A percentile compares a stretch with the other conserved stretches of the same genome.
Evolutionary conservation across 345 rosid genomes (phyloP).

Genomic region (Hypericum perforatum): DNA sequence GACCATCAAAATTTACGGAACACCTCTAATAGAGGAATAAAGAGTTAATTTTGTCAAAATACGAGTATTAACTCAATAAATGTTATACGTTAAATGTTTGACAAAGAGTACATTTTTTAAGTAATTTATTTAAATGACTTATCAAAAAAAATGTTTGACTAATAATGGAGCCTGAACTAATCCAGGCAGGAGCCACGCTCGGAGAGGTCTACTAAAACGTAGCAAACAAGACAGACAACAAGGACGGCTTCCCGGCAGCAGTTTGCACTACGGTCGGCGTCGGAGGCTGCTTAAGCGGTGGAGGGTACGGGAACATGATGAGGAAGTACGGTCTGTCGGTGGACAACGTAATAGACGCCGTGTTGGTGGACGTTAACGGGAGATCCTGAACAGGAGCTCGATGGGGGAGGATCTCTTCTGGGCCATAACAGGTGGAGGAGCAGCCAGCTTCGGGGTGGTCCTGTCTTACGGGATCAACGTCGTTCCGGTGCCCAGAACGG

Average conservation of each 20-base stretch:
- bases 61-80: too few species aligned
- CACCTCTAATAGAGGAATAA: too few species aligned
- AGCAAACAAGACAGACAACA: conserved; percentile 6
- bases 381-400: conserved; percentile 1
- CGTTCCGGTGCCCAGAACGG: conserved; percentile 7
- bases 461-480: conserved; percentile 7
- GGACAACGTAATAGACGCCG: conserved; percentile 4
- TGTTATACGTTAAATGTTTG: too few species aligned
- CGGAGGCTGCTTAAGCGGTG: conserved; percentile 8
- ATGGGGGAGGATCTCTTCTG: conserved; percentile 10
- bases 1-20: too few species aligned
- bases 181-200: conserved; percentile 5
- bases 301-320: conserved; percentile 3
- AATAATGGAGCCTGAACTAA: too few species aligned
- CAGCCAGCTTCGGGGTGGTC: conserved; percentile 10
- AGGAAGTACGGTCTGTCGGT: conserved; percentile 5
- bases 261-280: conserved; percentile 7
- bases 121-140: too few species aligned
- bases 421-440: conserved; percentile 12
- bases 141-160: too few species aligned
- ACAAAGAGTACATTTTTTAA: too few species aligned
- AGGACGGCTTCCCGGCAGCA: conserved; percentile 10
- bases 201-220: conserved; percentile 13
- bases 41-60: too few species aligned
- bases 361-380: conserved; percentile 1